Evolutionary conservation across 2,329 filamentous ascomycete genomes (phyloP), one percentile per base, ranked within the genome.

Genomic region (Chaetomiaceae sp.): DNA sequence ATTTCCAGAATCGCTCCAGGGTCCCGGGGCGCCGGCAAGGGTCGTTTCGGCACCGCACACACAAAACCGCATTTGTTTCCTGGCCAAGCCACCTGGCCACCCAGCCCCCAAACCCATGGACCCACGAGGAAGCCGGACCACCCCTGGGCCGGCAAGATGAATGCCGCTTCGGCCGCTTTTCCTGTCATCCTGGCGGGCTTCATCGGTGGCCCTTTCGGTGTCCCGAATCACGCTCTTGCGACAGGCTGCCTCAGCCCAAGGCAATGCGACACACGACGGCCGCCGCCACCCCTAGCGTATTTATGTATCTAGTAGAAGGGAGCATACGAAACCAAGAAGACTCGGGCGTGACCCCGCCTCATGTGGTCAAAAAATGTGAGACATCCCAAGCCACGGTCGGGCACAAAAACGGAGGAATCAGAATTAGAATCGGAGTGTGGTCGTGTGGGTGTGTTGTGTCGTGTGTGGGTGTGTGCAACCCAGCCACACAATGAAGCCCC

Each of bases 321-420:
- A n/a, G n/a, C n/a, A n/a, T n/a, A n/a, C n/a, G n/a, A n/a, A n/a
- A n/a, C 25, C 6, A 27, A 27, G 25, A 27, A 27, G 25, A 27
- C 16, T n/a, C 27, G 23, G 25, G 35, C 25, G 25, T 40, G 44
- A 42, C 46, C 46, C 46, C 35, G n/a, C n/a, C 46, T 38, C 31
- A 19, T 48, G 46, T 42, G 38, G 37, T 21, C 7, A 9, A 20
- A 9, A 9, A 20, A 9, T 33, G 38, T 42, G 46, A 42, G 19
- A 34, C 17, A 23, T 6, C 20, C 39, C n/a, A n/a, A n/a, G n/a
- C n/a, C n/a, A n/a, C 25, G 21, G 38, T 19, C 31, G 46, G 46
- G 46, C 38, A 30, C 44, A 35, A 20, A n/a, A n/a, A n/a, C n/a
- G n/a, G n/a, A n/a, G n/a, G n/a, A n/a, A n/a, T n/a, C n/a, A n/a